Base-by-base conservation (phyloP, 2,329 filamentous ascomycete genomes). In the Neofusicoccum parvum region DNA sequence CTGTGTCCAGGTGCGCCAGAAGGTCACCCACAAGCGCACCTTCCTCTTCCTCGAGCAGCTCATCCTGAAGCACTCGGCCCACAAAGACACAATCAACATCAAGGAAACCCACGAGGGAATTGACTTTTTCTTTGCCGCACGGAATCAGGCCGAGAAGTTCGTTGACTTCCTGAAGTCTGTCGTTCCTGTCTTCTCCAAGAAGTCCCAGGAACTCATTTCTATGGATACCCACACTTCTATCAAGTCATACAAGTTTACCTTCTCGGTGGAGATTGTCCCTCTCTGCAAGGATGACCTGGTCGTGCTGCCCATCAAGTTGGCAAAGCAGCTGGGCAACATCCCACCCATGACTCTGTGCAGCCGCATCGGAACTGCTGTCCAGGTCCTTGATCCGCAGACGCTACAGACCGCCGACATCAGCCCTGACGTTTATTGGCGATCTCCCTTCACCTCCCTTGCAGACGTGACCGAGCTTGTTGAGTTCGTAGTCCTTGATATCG, bases 281-380 rank as follows among this genome's bases (percentile, higher is more conserved):
- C 93, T 99, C 58, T 98, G 95, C 84, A 97, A 97, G 79, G 95
- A 99, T 72, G 95, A 99, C 75, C 83, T 99, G 34, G 92, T 99
- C n/a, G 94, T 92, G 1, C 82, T 99, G 41, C 95, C 95, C 0
- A 88, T 97, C 68, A 93, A 92, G 71, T 83, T 98, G 66, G 95
- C 95, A 14, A 95, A 93, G 77, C 88, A 90, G 65, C 83, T 91
- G 60, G 94, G 95, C 68, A 97, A 97, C 78, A 96, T 98, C 72
- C 86, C 88, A 1, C 95, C 95, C 3, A 83, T 99, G 43, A 87
- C 90, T 1, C 83, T 99, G 43, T 98, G 95, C 82, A 87, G 94
- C 78, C 87, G 91, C 70, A 89, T 99, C 64, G 94, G 95, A 68
- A 98, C 94, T 3, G 87, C 92, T 0, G 85, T 99, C 73, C 96